A percentile compares a stretch with the other conserved stretches of the same genome.
These are phyloP conservation scores for Amanita brunnescens DNA, from an alignment of 768 basidiomycete species.

Conservation along the genomic window DNA sequence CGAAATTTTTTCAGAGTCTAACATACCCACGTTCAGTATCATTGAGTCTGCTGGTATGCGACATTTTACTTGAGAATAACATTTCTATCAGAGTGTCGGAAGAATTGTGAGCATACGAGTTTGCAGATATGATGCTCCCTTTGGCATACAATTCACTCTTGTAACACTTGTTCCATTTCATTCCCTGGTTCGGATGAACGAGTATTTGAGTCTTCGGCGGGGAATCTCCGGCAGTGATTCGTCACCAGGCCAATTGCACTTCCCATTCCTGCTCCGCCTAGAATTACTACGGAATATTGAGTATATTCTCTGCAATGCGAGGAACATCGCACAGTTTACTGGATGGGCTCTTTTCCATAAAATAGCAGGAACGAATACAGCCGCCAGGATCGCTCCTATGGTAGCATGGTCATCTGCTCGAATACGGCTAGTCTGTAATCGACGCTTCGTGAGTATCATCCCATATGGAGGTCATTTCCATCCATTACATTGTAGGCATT, in stretches of 20 bases:
- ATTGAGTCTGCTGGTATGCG: too few species aligned
- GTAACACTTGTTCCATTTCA: too few species aligned
- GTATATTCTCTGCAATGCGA: too few species aligned
- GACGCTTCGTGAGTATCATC: background rate
- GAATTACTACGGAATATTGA: background rate
- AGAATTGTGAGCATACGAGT: too few species aligned
- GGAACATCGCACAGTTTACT: slow-evolving; percentile 43
- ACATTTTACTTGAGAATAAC: too few species aligned
- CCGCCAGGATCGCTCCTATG: slow-evolving; percentile 59
- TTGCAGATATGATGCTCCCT: too few species aligned
- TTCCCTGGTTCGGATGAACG: background rate
- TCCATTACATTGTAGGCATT: slow-evolving; percentile 49
- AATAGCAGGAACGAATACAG: slow-evolving; percentile 57
- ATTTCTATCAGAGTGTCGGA: too few species aligned
- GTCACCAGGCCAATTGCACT: background rate
- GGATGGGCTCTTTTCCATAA: slow-evolving; percentile 62
- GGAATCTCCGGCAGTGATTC: background rate
- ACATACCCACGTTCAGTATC: too few species aligned
- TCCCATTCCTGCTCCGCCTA: background rate
- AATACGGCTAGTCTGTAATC: slow-evolving; percentile 41
- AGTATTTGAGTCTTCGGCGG: background rate
- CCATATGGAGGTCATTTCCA: background rate
- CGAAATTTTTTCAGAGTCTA: too few species aligned
- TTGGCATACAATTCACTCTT: too few species aligned
- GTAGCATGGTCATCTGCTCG: slow-evolving; percentile 69